A percentile compares a stretch with the other conserved stretches of the same genome.
phyloP scores from a whole-genome alignment of 192 early-diverging fungal genomes.

The Backusella parvicylindrica region DNA sequence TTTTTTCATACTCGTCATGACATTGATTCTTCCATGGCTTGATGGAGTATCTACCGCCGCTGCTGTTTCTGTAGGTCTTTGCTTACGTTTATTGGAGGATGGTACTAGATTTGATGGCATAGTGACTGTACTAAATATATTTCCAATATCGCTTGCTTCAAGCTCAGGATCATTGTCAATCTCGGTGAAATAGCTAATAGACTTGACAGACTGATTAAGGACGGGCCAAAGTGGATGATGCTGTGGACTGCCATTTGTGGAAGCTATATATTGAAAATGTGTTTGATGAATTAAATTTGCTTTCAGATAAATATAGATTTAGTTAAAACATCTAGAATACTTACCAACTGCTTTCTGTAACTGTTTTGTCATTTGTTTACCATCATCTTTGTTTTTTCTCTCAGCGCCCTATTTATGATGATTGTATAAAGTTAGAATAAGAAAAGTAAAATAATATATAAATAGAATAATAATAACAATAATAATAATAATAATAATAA shows the following conservation, averaged over 20 bases:
- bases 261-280: neutral
- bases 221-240: constrained; percentile 42
- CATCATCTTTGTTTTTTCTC: constrained; percentile 75
- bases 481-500: too few species aligned
- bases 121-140: neutral
- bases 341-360: constrained; percentile 59
- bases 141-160: neutral
- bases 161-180: neutral
- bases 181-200: neutral
- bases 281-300: neutral
- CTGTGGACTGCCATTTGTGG: constrained; percentile 35
- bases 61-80: neutral
- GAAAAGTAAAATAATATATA: neutral
- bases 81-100: constrained; percentile 1
- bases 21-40: neutral
- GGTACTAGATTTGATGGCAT: neutral
- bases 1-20: neutral
- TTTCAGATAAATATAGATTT: neutral
- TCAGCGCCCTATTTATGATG: constrained; percentile 55
- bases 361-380: constrained; percentile 63
- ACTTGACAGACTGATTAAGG: neutral
- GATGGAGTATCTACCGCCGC: neutral
- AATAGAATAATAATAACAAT: too few species aligned
- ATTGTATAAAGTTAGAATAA: neutral
- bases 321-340: constrained; percentile 17